Conservation (phyloP, 108 stramenopile genomes). For the Skeletonema marinoi region DNA sequence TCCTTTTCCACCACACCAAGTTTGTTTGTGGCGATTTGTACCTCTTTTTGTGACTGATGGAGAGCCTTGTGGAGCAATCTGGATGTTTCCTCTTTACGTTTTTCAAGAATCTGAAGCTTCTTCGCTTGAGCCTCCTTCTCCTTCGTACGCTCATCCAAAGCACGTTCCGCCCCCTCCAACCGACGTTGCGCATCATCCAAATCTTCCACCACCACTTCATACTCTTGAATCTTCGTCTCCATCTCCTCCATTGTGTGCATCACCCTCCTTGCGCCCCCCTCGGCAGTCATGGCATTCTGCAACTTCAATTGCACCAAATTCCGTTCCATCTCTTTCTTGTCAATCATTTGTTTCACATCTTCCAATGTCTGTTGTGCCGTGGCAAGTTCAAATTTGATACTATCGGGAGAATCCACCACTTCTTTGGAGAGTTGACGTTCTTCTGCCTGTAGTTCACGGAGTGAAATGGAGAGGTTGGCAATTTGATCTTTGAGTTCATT, state of each 20-base stretch:
- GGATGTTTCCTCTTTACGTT: constrained; percentile 33
- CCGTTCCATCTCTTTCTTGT: constrained; percentile 53
- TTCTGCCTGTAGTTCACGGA: constrained; percentile 74
- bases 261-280: constrained; percentile 20
- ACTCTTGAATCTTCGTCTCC: constrained; percentile 24
- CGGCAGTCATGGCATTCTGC: constrained; percentile 23
- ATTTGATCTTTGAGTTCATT: constrained; percentile 84
- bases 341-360: constrained; percentile 34
- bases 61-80: constrained; percentile 42
- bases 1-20: constrained; percentile 78
- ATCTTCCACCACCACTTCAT: constrained; percentile 34
- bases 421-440: constrained; percentile 65
- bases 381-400: constrained; percentile 34
- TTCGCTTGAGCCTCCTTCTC: constrained; percentile 2
- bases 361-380: constrained; percentile 42
- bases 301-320: constrained; percentile 30
- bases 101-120: constrained; percentile 26
- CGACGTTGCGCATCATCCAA: constrained; percentile 43
- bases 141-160: constrained; percentile 36
- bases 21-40: constrained; percentile 48
- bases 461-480: constrained; percentile 65
- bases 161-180: constrained; percentile 29
- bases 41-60: constrained; percentile 36
- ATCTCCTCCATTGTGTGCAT: constrained; percentile 34
- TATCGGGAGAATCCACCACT: constrained; percentile 79